These are phyloP conservation scores for Thielaviopsis punctulata DNA, from an alignment of 2,329 filamentous ascomycete species.

Conservation along the genomic window DNA sequence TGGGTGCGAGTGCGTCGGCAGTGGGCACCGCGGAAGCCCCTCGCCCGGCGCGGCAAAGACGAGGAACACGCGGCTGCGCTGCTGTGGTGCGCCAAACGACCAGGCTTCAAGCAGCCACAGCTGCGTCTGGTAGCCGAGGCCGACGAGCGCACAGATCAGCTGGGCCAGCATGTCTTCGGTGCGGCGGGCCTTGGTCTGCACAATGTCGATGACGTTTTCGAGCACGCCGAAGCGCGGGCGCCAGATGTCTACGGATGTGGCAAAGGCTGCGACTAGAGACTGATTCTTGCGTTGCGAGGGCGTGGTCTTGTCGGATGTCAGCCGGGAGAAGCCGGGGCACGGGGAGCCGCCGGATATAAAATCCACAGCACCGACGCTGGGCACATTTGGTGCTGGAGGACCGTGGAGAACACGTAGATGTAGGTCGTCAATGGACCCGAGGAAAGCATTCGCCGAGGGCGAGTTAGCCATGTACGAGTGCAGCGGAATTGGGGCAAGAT, in stretches of 20 bases:
- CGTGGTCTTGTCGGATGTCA: conserved; percentile 42
- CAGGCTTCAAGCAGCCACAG: conserved; percentile 53
- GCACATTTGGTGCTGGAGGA: conserved; percentile 28
- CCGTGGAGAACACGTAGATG: conserved; percentile 38
- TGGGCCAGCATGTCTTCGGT: conserved; percentile 54
- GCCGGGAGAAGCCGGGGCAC: conserved; percentile 55
- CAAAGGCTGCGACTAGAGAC: conserved; percentile 61
- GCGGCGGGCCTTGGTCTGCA: conserved; percentile 27
- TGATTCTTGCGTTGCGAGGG: conserved; percentile 47
- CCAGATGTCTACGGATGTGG: conserved; percentile 57
- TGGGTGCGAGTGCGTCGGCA: conserved; percentile 46
- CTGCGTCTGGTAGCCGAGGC: conserved; percentile 59
- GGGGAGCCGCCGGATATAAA: conserved; percentile 59
- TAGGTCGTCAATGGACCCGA: conserved; percentile 57
- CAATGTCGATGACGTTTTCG: conserved; percentile 59
- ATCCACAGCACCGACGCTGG: conserved; percentile 44
- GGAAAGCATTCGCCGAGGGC: conserved; percentile 28
- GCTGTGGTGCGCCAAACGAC: conserved; percentile 48
- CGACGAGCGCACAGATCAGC: conserved; percentile 54
- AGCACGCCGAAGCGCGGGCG: conserved; percentile 57
- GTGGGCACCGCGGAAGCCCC: conserved; percentile 35
- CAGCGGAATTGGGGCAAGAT: conserved; percentile 44
- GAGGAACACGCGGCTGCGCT: conserved; percentile 51
- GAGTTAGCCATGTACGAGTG: conserved; percentile 59
- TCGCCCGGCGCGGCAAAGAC: conserved; percentile 51